Evolutionary conservation across 352 stramenopile genomes (phyloP).

Genomic region (Phytophthora boehmeriae): DNA sequence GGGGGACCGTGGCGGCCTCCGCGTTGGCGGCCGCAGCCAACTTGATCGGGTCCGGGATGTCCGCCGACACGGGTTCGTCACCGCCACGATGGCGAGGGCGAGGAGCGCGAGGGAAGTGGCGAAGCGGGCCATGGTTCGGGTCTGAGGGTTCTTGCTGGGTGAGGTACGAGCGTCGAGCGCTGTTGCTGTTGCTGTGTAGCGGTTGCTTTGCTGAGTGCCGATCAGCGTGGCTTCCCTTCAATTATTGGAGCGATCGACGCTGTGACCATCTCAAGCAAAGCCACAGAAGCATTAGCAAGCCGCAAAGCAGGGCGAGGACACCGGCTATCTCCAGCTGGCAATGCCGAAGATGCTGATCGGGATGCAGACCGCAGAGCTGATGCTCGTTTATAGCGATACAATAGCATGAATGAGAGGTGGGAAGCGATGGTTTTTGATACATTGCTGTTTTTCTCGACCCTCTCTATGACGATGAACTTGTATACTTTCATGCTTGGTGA

Average conservation of each 20-base stretch:
- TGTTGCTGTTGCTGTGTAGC: constrained; percentile 24
- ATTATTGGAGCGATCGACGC: constrained; percentile 12
- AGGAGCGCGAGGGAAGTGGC: constrained; percentile 30
- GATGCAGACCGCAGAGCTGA: constrained; percentile 9
- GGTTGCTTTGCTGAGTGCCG: constrained; percentile 31
- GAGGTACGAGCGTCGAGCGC: constrained; percentile 20
- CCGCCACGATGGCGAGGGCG: constrained; percentile 27
- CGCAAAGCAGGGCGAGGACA: constrained; percentile 24
- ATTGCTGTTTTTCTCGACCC: not conserved
- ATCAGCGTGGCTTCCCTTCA: constrained; percentile 2
- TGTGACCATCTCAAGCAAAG: constrained; percentile 32
- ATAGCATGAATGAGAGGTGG: constrained; percentile 14
- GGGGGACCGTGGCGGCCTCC: constrained; percentile 15
- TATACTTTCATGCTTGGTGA: constrained; percentile 3
- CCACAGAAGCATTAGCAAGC: constrained; percentile 2
- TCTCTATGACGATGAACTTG: too few relatives aligned
- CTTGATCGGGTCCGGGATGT: constrained; percentile 27
- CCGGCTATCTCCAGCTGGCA: constrained; percentile 29
- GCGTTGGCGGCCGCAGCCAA: constrained; percentile 28
- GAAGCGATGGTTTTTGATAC: not conserved
- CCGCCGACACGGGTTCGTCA: constrained; percentile 24
- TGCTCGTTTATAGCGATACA: constrained; percentile 15
- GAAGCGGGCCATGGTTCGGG: constrained; percentile 30
- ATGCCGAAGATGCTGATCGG: constrained; percentile 27
- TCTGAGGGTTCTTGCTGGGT: constrained; percentile 8